Percentiles rank a stretch among this genome's conserved stretches.
Conservation (phyloP, 768 basidiomycete genomes). For the Leccinum disarticulatum region DNA sequence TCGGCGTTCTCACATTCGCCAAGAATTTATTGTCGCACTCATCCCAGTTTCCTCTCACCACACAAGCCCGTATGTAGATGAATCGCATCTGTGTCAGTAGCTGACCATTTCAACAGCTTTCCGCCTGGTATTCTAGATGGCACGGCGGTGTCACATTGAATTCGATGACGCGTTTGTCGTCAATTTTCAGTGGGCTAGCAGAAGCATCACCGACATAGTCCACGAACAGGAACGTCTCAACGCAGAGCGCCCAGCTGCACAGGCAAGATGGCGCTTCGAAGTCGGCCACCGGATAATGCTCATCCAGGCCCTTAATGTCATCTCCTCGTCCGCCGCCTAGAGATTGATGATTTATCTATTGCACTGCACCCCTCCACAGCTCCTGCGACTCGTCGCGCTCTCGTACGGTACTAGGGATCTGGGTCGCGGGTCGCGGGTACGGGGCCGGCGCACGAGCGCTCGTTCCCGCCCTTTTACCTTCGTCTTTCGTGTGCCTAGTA, state of each 20-base stretch:
- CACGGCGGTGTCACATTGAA: constrained; percentile 53
- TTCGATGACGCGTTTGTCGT: no score
- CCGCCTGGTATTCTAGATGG: constrained; percentile 48
- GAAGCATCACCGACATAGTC: constrained; percentile 39
- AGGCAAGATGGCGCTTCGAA: constrained; percentile 67
- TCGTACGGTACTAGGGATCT: no score
- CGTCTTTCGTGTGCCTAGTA: no score
- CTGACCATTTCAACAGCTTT: constrained; percentile 36
- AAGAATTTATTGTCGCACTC: constrained; percentile 40
- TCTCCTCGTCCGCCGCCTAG: constrained; percentile 31
- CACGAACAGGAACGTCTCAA: constrained; percentile 60
- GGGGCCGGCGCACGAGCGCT: no score
- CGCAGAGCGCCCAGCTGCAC: constrained; percentile 49
- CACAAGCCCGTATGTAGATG: not conserved
- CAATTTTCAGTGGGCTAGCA: no score
- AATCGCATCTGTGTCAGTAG: constrained; percentile 42
- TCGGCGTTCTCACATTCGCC: not conserved
- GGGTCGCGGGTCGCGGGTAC: no score
- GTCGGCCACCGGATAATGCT: constrained; percentile 67
- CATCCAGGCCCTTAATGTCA: constrained; percentile 65
- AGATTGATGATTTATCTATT: no score
- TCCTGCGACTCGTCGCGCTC: no score
- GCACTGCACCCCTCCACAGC: no score
- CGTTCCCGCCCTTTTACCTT: no score
- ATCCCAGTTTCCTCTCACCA: constrained; percentile 30